These are phyloP conservation scores for Pseudopithomyces chartarum DNA, from an alignment of 2,329 filamentous ascomycete genomes.

Conservation along the genomic window DNA sequence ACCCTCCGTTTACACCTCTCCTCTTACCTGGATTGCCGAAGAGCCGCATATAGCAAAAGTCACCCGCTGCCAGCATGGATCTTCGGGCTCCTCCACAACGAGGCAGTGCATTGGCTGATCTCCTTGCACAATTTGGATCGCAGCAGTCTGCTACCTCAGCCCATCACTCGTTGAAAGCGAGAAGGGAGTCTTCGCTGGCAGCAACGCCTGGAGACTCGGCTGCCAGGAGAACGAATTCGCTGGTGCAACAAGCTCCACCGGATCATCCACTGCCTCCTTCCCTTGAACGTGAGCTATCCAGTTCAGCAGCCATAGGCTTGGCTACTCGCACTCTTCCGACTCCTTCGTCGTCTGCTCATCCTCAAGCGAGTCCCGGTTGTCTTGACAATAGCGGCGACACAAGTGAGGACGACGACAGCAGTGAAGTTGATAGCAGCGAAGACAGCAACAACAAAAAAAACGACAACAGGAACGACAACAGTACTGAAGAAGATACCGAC, in stretches of 20 bases:
- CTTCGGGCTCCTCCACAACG: slow-evolving; percentile 29
- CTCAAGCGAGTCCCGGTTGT: background rate
- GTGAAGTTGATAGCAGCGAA: no score
- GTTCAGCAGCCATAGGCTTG: no score
- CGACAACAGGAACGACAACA: no score
- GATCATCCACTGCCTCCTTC: slow-evolving; percentile 5
- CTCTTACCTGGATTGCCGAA: background rate
- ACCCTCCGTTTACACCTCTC: background rate
- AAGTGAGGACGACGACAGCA: slow-evolving; percentile 12
- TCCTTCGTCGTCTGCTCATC: background rate
- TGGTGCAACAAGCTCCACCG: slow-evolving; percentile 3
- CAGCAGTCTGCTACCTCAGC: slow-evolving; percentile 36
- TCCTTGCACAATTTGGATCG: slow-evolving; percentile 39
- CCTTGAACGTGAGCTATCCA: background rate
- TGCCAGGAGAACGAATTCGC: background rate
- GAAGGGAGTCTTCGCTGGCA: slow-evolving; percentile 17
- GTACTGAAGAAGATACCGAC: no score
- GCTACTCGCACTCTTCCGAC: background rate
- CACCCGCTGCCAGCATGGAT: slow-evolving; percentile 21
- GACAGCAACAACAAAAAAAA: no score
- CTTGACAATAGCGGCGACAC: background rate
- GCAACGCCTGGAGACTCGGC: background rate
- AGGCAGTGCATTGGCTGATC: slow-evolving; percentile 24
- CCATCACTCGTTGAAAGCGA: slow-evolving; percentile 26
- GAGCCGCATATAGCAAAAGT: background rate